Percentiles rank a stretch among this genome's conserved stretches.
These are phyloP conservation scores for Aspergillus nanangensis DNA, from an alignment of 495 filamentous ascomycete species.

Conservation along the genomic window DNA sequence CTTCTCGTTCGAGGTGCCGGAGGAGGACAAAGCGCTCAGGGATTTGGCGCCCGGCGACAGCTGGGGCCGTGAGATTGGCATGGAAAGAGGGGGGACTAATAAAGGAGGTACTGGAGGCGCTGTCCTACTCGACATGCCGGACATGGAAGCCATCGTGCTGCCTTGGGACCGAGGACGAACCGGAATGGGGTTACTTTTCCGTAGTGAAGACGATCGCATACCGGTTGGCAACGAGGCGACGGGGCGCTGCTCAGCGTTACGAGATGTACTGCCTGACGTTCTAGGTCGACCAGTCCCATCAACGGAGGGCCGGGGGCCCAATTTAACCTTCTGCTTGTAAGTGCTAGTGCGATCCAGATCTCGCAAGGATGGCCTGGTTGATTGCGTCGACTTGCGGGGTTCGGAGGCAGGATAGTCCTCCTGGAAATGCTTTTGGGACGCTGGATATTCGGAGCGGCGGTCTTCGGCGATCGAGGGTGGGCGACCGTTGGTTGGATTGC, in stretches of 20 bases:
- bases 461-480: conserved; percentile 10
- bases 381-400: conserved; percentile 55
- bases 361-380: conserved; percentile 53
- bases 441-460: conserved; percentile 11
- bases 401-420: conserved; percentile 39
- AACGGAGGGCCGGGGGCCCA: conserved; percentile 75
- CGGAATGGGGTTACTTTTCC: conserved; percentile 29
- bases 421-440: conserved; percentile 24
- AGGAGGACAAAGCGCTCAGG: conserved; percentile 45
- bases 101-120: conserved; percentile 39
- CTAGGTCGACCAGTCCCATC: conserved; percentile 63
- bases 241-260: conserved; percentile 54
- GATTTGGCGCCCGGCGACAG: conserved; percentile 52
- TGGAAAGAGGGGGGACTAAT: conserved; percentile 45
- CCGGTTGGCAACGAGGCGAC: conserved; percentile 62
- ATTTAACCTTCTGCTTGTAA: conserved; percentile 69
- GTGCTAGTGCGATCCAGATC: conserved; percentile 56
- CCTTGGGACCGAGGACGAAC: conserved; percentile 41
- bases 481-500: conserved; percentile 16
- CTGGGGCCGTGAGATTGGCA: conserved; percentile 39
- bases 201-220: conserved; percentile 42
- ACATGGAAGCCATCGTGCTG: conserved; percentile 30
- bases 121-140: conserved; percentile 31
- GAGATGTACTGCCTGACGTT: conserved; percentile 46
- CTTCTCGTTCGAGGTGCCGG: conserved; percentile 81